phyloP scores from a whole-genome alignment of 495 filamentous ascomycete genomes.

The Saxophila tyrrhenica region DNA sequence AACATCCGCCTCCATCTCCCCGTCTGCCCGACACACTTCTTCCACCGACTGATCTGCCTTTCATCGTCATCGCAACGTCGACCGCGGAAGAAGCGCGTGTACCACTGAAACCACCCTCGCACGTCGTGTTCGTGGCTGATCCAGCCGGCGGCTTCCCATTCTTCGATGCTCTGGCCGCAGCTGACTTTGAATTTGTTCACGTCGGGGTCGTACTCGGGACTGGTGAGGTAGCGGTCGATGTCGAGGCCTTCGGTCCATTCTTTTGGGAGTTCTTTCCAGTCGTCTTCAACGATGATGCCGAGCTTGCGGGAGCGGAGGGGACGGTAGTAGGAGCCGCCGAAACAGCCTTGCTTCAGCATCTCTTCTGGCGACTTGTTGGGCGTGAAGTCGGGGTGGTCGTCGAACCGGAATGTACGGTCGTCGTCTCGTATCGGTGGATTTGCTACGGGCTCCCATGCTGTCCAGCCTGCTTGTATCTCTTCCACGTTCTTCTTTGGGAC shows the following conservation, averaged over 20 bases:
- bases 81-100: conserved; percentile 38
- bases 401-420: conserved; percentile 32
- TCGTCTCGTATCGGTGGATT: conserved; percentile 30
- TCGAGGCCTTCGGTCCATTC: conserved; percentile 33
- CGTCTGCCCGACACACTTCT: conserved; percentile 36
- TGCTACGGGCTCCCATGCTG: conserved; percentile 30
- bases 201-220: conserved; percentile 30
- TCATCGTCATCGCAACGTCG: conserved; percentile 39
- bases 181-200: conserved; percentile 38
- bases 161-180: conserved; percentile 40
- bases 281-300: conserved; percentile 30
- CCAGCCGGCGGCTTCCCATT: conserved; percentile 41
- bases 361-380: conserved; percentile 40
- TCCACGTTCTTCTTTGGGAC: conserved; percentile 24
- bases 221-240: conserved; percentile 27
- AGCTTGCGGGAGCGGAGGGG: conserved; percentile 32
- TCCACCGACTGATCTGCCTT: conserved; percentile 37
- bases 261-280: conserved; percentile 34
- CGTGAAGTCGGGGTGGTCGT: conserved; percentile 31
- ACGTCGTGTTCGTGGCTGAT: conserved; percentile 37
- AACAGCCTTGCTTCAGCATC: conserved; percentile 37
- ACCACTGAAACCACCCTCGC: conserved; percentile 44
- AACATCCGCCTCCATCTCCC: conserved; percentile 36
- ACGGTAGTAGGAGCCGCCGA: conserved; percentile 39
- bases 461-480: conserved; percentile 30